Conservation (phyloP, 2,329 filamentous ascomycete genomes). For the Aspergillus nomiae region DNA sequence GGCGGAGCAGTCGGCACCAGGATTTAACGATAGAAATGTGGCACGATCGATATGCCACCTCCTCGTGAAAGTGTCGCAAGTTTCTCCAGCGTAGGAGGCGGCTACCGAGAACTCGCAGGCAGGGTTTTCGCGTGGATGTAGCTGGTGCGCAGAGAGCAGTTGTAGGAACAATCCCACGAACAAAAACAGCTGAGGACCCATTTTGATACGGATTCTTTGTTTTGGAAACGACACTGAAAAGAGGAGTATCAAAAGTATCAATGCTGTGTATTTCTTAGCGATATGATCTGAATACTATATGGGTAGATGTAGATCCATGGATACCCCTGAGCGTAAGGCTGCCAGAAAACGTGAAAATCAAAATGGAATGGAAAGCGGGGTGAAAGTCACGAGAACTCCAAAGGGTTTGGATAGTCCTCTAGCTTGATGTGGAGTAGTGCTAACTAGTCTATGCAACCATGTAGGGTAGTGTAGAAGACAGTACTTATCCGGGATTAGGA, state of each 20-base stretch:
- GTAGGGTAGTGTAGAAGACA: too few species aligned
- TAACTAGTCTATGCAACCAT: not conserved
- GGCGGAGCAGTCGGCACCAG: not conserved
- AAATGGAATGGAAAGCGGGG: not conserved
- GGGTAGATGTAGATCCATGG: not conserved
- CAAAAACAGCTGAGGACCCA: not conserved
- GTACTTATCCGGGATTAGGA: too few species aligned
- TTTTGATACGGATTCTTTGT: not conserved
- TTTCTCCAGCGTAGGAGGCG: not conserved
- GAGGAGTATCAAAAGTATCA: not conserved
- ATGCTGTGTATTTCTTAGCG: not conserved
- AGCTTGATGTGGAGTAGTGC: not conserved
- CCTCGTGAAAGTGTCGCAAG: not conserved
- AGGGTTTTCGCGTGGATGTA: not conserved
- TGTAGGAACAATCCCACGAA: not conserved
- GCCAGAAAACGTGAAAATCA: not conserved
- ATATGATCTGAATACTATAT: not conserved
- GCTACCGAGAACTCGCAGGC: not conserved
- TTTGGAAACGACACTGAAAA: not conserved
- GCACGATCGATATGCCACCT: not conserved
- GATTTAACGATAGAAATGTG: not conserved
- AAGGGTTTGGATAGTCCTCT: not conserved
- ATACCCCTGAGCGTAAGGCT: not conserved
- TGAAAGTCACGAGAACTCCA: not conserved
- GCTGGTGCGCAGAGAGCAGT: not conserved